A percentile compares a stretch with the other conserved stretches of the same genome.
phyloP scores from a whole-genome alignment of 2,329 filamentous ascomycete genomes.

The Graphilbum fragrans region DNA sequence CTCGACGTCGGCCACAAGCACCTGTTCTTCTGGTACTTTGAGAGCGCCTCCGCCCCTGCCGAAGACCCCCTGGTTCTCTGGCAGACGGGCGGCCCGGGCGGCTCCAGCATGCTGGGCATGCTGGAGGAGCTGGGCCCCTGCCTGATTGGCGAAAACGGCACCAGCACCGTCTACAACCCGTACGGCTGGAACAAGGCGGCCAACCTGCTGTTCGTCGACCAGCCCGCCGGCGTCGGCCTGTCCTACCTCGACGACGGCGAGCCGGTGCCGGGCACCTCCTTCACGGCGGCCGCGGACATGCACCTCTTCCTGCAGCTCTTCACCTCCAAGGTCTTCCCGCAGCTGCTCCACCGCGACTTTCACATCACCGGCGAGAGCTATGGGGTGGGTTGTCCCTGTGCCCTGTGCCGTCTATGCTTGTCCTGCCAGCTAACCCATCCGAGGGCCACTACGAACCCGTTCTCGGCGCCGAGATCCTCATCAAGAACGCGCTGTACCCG shows the following conservation, averaged over 20 bases:
- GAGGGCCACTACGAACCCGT: slow-evolving; percentile 43
- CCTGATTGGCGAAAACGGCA: slow-evolving; percentile 27
- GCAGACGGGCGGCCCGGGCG: slow-evolving; percentile 28
- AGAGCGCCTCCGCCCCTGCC: slow-evolving; percentile 26
- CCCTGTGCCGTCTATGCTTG: slow-evolving; percentile 36
- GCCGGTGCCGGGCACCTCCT: slow-evolving; percentile 29
- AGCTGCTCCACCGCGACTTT: background rate
- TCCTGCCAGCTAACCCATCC: slow-evolving; percentile 18
- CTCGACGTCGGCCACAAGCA: slow-evolving; percentile 18
- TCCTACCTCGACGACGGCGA: slow-evolving; percentile 24
- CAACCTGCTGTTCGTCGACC: slow-evolving; percentile 50
- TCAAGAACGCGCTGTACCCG: slow-evolving; percentile 31
- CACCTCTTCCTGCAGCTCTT: slow-evolving; percentile 3
- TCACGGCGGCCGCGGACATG: slow-evolving; percentile 28
- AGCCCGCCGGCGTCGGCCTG: slow-evolving; percentile 47
- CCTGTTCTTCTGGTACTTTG: slow-evolving; percentile 56
- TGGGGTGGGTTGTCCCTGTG: slow-evolving; percentile 36
- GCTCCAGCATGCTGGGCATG: slow-evolving; percentile 25
- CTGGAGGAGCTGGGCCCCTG: slow-evolving; percentile 32
- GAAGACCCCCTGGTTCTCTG: slow-evolving; percentile 21
- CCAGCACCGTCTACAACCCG: slow-evolving; percentile 30
- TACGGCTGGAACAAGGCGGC: slow-evolving; percentile 46
- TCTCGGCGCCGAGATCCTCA: slow-evolving; percentile 36
- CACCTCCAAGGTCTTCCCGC: slow-evolving; percentile 1
- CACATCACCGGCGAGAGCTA: slow-evolving; percentile 5